Conservation (phyloP, 1,139 yeast species). For the Saccharomyces pastorianus region DNA sequence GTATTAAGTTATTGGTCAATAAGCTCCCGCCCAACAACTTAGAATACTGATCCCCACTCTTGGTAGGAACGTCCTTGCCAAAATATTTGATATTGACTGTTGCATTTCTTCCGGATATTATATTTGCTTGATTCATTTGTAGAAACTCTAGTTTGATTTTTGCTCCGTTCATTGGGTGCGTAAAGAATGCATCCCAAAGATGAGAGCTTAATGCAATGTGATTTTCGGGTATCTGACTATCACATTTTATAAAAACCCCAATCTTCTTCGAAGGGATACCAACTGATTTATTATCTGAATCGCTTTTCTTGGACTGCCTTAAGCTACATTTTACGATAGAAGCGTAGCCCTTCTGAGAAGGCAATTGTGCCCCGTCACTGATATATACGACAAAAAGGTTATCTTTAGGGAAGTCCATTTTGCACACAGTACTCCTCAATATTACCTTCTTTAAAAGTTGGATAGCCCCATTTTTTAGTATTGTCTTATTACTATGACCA, state of each 20-base stretch:
- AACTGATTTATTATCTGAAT: neutral
- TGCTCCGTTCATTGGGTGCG: constrained; percentile 22
- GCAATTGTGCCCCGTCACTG: neutral
- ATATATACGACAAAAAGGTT: neutral
- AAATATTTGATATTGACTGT: neutral
- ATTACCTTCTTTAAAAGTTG: neutral
- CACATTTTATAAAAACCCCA: constrained; percentile 6
- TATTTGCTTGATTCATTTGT: neutral
- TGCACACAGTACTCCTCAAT: neutral
- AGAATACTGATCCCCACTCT: neutral
- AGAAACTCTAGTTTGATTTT: constrained; percentile 16
- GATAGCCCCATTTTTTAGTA: neutral
- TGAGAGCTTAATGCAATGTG: constrained; percentile 50
- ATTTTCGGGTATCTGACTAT: constrained; percentile 35
- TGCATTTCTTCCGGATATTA: neutral
- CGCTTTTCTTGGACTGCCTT: neutral
- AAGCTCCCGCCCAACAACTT: constrained; percentile 6
- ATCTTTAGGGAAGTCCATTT: neutral
- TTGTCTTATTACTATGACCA: neutral
- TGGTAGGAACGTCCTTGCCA: neutral
- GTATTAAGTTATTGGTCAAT: constrained; percentile 14
- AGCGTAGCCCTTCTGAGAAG: neutral
- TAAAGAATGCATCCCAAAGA: constrained; percentile 52
- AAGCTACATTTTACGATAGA: neutral
- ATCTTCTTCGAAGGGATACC: neutral